Base-by-base conservation (phyloP, 2,329 filamentous ascomycete species). In the Xylaria multiplex region DNA sequence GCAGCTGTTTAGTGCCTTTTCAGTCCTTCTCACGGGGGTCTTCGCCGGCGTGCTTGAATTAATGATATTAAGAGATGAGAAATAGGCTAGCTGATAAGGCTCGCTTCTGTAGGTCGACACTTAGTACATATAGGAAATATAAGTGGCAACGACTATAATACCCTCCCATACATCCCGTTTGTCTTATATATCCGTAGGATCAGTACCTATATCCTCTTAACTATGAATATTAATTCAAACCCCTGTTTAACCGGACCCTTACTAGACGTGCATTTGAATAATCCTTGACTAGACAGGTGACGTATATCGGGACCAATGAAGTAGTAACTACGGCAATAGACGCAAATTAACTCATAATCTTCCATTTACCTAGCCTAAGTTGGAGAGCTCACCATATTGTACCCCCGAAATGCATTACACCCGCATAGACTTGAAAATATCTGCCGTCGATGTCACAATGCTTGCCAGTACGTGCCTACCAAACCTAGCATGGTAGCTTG, bases 1-100 rank as follows among this genome's bases (percentile, higher is more conserved):
- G 40, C 75, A 78, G 64, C 60, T 78, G 13, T 75, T 74, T 32
- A 69, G 74, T 6, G 76, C 71, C 2, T 72, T 74, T 50, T 64
- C 71, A 2, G 72, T 77, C 54, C 57, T 74, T 35, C 67, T 68
- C 14, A 73, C 71, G 1, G 69, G 70, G 2, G 43, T 53, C 1
- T 69, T 69, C 52, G 50, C 62, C 1, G 30, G 69, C 6, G 48
- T 74, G 6, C 54, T 71, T 6, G 52, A 59, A 35, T 37, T 59
- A 9, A 68, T 68, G 53, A 24, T 66, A 32, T 32, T 54, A 30
- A 64, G 32, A 48, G 37, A 48, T 9, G 49, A 35, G 9, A 64
- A 53, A 48, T 37, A 4, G 19, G 37, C 14, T 13, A 35, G n/a
- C 7, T 32, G 59, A 46, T 43, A 27, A 19, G 7, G 14, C 30